A percentile compares a stretch with the other conserved stretches of the same genome.
These are phyloP conservation scores for Heliocybe sulcata DNA, from an alignment of 1,284 basidiomycete genomes.

Conservation along the genomic window DNA sequence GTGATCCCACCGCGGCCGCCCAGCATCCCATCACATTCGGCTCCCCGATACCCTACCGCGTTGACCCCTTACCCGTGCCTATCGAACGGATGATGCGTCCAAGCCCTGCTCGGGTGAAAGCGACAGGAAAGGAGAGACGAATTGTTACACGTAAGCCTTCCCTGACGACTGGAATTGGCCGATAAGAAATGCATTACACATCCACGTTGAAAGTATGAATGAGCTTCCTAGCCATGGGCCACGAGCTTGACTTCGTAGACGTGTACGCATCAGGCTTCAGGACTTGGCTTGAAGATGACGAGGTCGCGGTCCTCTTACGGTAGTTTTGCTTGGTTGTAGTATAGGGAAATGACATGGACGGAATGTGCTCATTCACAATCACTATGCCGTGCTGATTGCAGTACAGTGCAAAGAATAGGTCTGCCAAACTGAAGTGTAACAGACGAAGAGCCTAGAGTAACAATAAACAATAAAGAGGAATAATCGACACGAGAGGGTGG, in stretches of 20 bases:
- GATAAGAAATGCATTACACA: too few species aligned
- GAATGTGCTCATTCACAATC: too few species aligned
- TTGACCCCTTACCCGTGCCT: not conserved
- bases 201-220: too few species aligned
- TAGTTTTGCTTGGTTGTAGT: too few species aligned
- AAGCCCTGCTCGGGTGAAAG: not conserved
- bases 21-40: not conserved
- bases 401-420: not conserved
- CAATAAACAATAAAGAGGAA: not conserved
- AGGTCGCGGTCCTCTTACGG: too few species aligned
- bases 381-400: too few species aligned
- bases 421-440: not conserved
- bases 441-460: not conserved
- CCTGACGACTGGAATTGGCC: not conserved
- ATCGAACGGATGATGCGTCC: not conserved
- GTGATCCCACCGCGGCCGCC: not conserved
- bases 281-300: too few species aligned
- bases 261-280: too few species aligned
- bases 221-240: too few species aligned
- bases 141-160: not conserved
- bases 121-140: not conserved
- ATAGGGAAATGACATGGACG: too few species aligned
- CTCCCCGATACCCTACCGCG: not conserved
- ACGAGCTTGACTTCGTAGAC: too few species aligned
- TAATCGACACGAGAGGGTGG: not conserved